phyloP scores from a whole-genome alignment of 305 asterid species.

The Euphrasia arctica region DNA sequence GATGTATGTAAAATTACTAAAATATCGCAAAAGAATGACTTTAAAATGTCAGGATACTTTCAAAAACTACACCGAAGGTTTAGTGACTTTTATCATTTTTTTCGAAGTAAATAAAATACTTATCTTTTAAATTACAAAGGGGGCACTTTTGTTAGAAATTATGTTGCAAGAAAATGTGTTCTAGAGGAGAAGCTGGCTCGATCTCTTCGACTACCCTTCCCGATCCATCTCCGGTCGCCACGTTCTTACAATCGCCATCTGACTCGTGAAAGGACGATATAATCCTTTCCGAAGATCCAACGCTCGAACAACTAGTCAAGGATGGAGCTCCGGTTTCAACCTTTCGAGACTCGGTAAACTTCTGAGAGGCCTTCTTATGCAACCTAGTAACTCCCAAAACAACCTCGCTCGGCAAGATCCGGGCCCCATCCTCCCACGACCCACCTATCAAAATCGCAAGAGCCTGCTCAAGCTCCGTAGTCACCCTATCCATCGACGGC shows the following conservation, averaged over 20 bases:
- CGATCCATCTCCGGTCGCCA: slow-evolving; percentile 46
- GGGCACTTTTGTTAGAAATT: slow-evolving; percentile 43
- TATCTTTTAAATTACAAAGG: too few relatives aligned
- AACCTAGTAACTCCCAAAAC: slow-evolving; percentile 79
- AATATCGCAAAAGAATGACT: too few relatives aligned
- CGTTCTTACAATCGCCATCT: slow-evolving; percentile 61
- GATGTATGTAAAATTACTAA: too few relatives aligned
- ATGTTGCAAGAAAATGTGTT: slow-evolving; percentile 79
- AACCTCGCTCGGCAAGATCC: slow-evolving; percentile 81
- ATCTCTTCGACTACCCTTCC: slow-evolving; percentile 79
- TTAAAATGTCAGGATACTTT: too few relatives aligned
- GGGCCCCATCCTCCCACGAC: slow-evolving; percentile 68
- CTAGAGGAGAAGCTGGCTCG: slow-evolving; percentile 86
- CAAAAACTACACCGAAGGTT: too few relatives aligned
- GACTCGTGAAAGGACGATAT: slow-evolving; percentile 75
- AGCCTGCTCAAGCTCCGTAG: slow-evolving; percentile 72
- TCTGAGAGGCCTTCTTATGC: slow-evolving; percentile 77
- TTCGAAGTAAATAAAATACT: too few relatives aligned
- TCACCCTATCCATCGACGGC: slow-evolving; percentile 84
- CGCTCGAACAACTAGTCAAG: slow-evolving; percentile 88
- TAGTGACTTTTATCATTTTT: too few relatives aligned
- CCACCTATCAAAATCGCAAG: slow-evolving; percentile 81
- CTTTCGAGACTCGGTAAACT: slow-evolving; percentile 70
- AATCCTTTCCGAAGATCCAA: slow-evolving; percentile 85
- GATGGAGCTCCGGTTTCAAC: slow-evolving; percentile 80